These are phyloP conservation scores for Onygena corvina DNA, from an alignment of 2,329 filamentous ascomycete genomes.

Conservation along the genomic window DNA sequence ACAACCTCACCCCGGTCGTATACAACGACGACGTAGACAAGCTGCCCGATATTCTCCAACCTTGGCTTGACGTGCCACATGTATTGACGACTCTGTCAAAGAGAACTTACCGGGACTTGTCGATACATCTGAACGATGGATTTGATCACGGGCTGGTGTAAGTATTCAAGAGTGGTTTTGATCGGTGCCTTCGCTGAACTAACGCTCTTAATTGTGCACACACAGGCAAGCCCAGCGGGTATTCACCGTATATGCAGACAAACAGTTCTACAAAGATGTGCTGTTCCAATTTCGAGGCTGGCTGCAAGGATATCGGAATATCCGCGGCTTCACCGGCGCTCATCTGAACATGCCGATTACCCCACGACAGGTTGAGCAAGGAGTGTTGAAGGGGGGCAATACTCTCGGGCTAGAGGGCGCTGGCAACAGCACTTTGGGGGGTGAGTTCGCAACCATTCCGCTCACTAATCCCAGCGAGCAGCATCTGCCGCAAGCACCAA, in stretches of 20 bases:
- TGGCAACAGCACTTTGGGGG: not conserved
- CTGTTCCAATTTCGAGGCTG: slow-evolving; percentile 7
- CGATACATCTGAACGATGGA: slow-evolving; percentile 7
- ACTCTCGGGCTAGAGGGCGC: slow-evolving; percentile 7
- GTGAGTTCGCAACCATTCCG: slow-evolving; percentile 1
- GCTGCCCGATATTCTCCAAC: slow-evolving; percentile 6
- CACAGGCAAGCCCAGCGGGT: slow-evolving; percentile 8
- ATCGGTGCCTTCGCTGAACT: not conserved
- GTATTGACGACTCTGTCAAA: not conserved
- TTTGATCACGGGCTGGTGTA: slow-evolving; percentile 8
- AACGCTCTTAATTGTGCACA: not conserved
- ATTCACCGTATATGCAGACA: slow-evolving; percentile 10
- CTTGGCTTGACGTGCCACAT: slow-evolving; percentile 7
- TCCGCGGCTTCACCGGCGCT: slow-evolving; percentile 5
- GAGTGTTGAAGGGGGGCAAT: slow-evolving; percentile 9
- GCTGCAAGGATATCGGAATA: not conserved
- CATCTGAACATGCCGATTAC: slow-evolving; percentile 11
- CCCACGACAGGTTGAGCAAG: slow-evolving; percentile 6
- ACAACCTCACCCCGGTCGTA: not conserved
- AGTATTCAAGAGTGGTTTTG: not conserved
- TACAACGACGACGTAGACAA: slow-evolving; percentile 8
- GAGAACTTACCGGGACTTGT: slow-evolving; percentile 5
- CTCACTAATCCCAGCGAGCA: no score
- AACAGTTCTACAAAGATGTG: slow-evolving; percentile 9
- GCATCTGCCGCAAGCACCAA: no score